Evolutionary conservation across 768 basidiomycete genomes (phyloP).

Genomic region (Pisolithus microcarpus): DNA sequence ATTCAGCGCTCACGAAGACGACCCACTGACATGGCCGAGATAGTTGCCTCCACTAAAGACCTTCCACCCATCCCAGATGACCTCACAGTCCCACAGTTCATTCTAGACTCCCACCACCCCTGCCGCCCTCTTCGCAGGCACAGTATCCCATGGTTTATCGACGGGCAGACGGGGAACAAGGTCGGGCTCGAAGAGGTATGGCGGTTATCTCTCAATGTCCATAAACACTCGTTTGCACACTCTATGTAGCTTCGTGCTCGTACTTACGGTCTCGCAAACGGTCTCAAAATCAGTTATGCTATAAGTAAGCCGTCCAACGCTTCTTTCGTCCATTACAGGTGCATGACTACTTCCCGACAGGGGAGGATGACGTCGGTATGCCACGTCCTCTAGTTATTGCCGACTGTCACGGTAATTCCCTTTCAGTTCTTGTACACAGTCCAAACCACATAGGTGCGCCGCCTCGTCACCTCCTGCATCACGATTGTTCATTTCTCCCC

Average conservation of each 20-base stretch:
- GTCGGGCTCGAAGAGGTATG: conserved; percentile 44
- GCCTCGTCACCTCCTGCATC: background rate
- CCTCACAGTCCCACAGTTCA: conserved; percentile 60
- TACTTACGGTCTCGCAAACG: conserved; percentile 49
- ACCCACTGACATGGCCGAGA: conserved; percentile 14
- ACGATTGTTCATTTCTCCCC: background rate
- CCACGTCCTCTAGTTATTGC: conserved; percentile 1
- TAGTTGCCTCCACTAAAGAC: conserved; percentile 25
- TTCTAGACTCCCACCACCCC: conserved; percentile 41
- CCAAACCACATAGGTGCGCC: conserved; percentile 54
- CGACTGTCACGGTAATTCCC: conserved; percentile 2
- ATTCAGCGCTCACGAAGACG: background rate
- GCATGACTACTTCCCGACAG: conserved; percentile 22
- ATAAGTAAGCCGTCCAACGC: conserved; percentile 32
- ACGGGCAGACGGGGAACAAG: conserved; percentile 44
- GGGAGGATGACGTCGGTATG: conserved; percentile 46
- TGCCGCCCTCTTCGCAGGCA: conserved; percentile 39
- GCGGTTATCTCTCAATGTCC: background rate
- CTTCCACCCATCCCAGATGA: conserved; percentile 46
- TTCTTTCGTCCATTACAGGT: background rate
- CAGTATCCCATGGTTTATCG: conserved; percentile 49
- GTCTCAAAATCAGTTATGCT: conserved; percentile 39
- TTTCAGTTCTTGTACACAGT: conserved; percentile 53
- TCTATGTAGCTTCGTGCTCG: conserved; percentile 32
- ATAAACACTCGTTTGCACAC: background rate